These are phyloP conservation scores for Saccharomycopsis crataegensis DNA, from an alignment of 1,139 yeast genomes.

Conservation along the genomic window DNA sequence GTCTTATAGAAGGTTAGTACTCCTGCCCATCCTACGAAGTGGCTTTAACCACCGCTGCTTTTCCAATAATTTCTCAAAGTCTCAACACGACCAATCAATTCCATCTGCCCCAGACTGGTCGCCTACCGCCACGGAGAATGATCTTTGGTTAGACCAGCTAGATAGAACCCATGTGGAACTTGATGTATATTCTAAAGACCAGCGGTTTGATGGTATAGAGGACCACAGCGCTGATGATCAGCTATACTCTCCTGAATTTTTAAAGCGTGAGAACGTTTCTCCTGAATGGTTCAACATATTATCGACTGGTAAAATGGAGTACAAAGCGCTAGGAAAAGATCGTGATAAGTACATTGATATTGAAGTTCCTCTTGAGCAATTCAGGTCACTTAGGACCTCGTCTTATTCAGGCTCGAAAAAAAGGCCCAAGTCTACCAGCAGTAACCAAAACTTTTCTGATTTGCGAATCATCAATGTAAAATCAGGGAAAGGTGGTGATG, in stretches of 20 bases:
- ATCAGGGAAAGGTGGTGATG: constrained; percentile 87
- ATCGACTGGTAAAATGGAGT: background rate
- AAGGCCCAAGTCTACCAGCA: constrained; percentile 32
- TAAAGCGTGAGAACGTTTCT: constrained; percentile 6
- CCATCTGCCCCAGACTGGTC: constrained; percentile 23
- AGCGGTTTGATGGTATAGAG: constrained; percentile 4
- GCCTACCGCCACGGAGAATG: constrained; percentile 40
- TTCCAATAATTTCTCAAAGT: background rate
- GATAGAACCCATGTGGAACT: background rate
- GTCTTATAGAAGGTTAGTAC: background rate
- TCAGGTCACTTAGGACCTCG: constrained; percentile 32
- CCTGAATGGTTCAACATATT: constrained; percentile 20
- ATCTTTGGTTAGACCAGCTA: constrained; percentile 33
- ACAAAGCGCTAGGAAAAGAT: constrained; percentile 19
- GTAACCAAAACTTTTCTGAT: constrained; percentile 41
- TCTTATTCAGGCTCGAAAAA: constrained; percentile 30
- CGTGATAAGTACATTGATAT: background rate
- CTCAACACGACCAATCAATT: background rate
- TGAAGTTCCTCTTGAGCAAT: constrained; percentile 32
- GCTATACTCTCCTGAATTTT: background rate
- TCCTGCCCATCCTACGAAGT: background rate
- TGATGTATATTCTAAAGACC: background rate
- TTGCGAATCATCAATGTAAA: constrained; percentile 57
- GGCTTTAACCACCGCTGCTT: background rate
- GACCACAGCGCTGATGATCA: background rate